Conservation (phyloP, 257 asterid genomes). For the Henckelia pumila region DNA sequence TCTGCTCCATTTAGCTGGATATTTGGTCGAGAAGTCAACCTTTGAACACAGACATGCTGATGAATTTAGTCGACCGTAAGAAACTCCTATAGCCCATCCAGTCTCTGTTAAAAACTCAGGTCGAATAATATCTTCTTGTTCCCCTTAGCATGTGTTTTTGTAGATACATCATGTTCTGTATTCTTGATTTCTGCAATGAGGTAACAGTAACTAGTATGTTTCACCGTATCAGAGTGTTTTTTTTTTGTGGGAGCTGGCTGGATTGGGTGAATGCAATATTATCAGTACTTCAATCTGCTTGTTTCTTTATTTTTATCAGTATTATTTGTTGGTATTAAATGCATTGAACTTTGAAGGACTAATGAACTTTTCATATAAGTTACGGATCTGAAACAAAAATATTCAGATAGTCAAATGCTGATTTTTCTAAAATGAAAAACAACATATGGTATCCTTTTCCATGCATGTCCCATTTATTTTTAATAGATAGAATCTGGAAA, state of each 20-base stretch:
- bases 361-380: too few relatives aligned
- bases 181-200: neutral
- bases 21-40: conserved; percentile 38
- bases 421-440: too few relatives aligned
- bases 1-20: conserved; percentile 54
- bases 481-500: too few relatives aligned
- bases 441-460: neutral
- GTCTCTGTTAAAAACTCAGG: neutral
- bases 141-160: neutral
- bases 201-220: neutral
- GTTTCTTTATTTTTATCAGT: too few relatives aligned
- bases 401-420: too few relatives aligned
- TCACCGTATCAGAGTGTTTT: neutral
- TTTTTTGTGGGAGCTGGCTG: neutral
- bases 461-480: neutral
- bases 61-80: neutral
- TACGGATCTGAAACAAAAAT: too few relatives aligned
- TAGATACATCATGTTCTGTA: neutral
- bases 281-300: too few relatives aligned
- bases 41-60: conserved; percentile 23
- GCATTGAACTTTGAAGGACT: neutral
- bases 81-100: neutral
- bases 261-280: neutral
- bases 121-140: neutral
- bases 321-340: neutral